Evolutionary conservation across 441 rosid genomes (phyloP), one percentile per base, ranked within the genome.

Genomic region (Croton setiger): DNA sequence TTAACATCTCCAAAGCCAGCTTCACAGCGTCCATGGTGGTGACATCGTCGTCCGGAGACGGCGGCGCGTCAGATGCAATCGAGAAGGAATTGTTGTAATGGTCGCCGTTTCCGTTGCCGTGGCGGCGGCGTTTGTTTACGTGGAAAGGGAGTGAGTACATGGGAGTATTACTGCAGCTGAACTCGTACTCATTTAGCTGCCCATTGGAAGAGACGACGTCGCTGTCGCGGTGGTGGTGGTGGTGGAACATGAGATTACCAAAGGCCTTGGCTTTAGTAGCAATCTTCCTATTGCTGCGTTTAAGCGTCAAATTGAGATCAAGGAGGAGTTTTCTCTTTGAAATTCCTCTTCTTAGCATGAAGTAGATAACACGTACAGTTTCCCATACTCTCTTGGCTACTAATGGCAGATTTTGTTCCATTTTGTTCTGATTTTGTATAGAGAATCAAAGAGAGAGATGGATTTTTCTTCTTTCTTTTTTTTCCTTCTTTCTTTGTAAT

Each of bases 141-240:
- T 67, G 72, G 80, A 79, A 76, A 4, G 88, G 79, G 72, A 73
- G 77, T 5, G 88, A 60, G 81, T 76, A 78, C 75, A 72, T 77
- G 17, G 97, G 97, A 66, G 92, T 93, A 82, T 80, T 84, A 78
- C 86, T 89, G 86, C 96, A 93, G 87, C 98, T 91, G 88, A 93
- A 91, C 82, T 93, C 97, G 75, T 93, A 93, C 70, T 91, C 96
- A 9, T 56, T 60, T 3, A 85, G 77, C 5, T 80, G 60, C 0
- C 72, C 39, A 6, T 78, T 2, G 66, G 39, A 17, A 8, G 84
- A 27, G 73, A 56, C 14, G 4, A 15, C 21, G 54, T 49, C 37
- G 17, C 3, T 78, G 77, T 77, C 82, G 80, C 75, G 80, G 74
- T 73, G 68, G 81, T 78, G 79, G 60, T 80, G 84, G 82, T 78